phyloP scores from a whole-genome alignment of 768 basidiomycete species.

The Amanita molliuscula region DNA sequence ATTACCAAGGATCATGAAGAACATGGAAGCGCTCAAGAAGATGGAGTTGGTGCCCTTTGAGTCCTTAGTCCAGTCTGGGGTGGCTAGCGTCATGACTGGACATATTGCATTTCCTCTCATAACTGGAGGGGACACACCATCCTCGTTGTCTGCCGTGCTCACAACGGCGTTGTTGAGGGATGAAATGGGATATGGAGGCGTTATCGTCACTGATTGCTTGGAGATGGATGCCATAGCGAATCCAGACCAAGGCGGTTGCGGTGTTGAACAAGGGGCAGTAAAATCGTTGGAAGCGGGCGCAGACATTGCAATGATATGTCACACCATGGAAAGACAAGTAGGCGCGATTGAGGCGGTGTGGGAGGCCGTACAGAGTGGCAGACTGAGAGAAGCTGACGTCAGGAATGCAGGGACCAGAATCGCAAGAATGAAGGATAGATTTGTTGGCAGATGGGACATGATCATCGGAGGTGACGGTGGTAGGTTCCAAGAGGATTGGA shows the following conservation, averaged over 20 bases:
- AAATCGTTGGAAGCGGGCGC: conserved; percentile 50
- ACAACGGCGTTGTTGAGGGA: conserved; percentile 42
- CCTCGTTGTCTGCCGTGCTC: conserved; percentile 26
- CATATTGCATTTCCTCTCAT: no score
- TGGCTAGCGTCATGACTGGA: no score
- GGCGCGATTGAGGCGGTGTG: conserved; percentile 44
- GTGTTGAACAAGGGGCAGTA: conserved; percentile 44
- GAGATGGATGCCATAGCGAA: conserved; percentile 67
- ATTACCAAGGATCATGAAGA: conserved; percentile 50
- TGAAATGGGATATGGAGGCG: conserved; percentile 41
- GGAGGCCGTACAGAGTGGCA: conserved; percentile 35
- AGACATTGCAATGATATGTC: conserved; percentile 71
- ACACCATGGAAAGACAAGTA: conserved; percentile 41
- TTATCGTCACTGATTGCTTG: conserved; percentile 65
- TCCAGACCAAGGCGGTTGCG: conserved; percentile 30
- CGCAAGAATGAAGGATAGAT: conserved; percentile 36
- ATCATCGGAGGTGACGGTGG: no score
- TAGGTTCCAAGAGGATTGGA: conserved; percentile 18
- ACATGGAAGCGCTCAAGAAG: conserved; percentile 25
- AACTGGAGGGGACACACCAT: no score
- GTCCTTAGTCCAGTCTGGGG: conserved; percentile 21
- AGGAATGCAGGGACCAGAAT: conserved; percentile 35
- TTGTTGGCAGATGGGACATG: conserved; percentile 35
- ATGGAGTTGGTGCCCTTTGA: conserved; percentile 55
- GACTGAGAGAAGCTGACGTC: conserved; percentile 28